phyloP scores from a whole-genome alignment of 108 stramenopile genomes.

The Skeletonema menzelii region DNA sequence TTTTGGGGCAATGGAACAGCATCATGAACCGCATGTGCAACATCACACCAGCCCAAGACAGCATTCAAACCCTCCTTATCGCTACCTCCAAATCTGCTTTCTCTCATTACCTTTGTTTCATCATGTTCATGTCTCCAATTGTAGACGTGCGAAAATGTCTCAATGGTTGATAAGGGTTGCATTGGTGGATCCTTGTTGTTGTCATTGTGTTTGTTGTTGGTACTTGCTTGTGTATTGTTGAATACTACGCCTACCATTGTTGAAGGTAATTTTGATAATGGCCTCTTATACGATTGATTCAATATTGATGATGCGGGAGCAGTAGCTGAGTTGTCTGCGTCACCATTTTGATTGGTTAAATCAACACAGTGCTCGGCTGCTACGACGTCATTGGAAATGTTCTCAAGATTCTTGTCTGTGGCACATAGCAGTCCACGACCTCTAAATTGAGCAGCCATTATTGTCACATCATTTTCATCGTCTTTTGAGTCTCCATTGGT shows the following conservation, averaged over 20 bases:
- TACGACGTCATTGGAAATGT: background rate
- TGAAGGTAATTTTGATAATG: conserved; percentile 20
- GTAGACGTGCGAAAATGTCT: conserved; percentile 28
- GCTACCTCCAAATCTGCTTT: background rate
- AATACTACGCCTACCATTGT: conserved; percentile 23
- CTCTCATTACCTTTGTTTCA: conserved; percentile 8
- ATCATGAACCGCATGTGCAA: conserved; percentile 16
- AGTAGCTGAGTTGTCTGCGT: background rate
- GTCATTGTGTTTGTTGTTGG: conserved; percentile 1
- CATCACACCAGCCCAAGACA: conserved; percentile 34
- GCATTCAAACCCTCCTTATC: conserved; percentile 36
- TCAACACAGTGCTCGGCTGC: background rate
- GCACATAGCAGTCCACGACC: conserved; percentile 43
- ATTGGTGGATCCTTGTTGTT: background rate
- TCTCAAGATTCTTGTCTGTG: conserved; percentile 3
- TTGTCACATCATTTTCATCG: background rate
- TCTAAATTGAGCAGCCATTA: conserved; percentile 47
- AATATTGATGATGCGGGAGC: background rate
- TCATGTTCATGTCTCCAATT: conserved; percentile 46
- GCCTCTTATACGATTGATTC: background rate
- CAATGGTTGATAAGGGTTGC: conserved; percentile 20
- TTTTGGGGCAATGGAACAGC: background rate
- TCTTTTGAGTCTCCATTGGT: background rate
- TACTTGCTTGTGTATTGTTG: background rate
- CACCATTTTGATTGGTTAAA: background rate